These are phyloP conservation scores for Paramecium sexaurelia DNA, from an alignment of 73 alveolate genomes.

Conservation along the genomic window DNA sequence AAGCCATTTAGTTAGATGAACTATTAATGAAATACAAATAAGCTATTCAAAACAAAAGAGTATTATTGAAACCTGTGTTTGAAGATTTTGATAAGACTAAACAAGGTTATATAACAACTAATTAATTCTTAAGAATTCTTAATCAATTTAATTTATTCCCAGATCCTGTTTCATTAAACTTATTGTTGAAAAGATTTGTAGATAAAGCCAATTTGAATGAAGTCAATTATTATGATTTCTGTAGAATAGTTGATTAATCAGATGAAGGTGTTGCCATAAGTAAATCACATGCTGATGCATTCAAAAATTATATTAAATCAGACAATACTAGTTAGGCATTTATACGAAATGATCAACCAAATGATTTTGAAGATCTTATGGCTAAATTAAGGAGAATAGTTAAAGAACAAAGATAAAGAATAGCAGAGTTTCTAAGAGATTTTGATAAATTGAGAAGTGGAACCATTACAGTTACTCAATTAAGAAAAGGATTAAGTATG, in stretches of 20 bases:
- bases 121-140: slow-evolving; percentile 85
- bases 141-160: slow-evolving; percentile 82
- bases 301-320: slow-evolving; percentile 52
- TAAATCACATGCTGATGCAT: slow-evolving; percentile 64
- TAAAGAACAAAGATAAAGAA: slow-evolving; percentile 84
- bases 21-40: slow-evolving; percentile 72
- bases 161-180: slow-evolving; percentile 73
- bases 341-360: slow-evolving; percentile 79
- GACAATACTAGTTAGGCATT: slow-evolving; percentile 60
- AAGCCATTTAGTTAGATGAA: slow-evolving; percentile 65
- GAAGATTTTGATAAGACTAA: slow-evolving; percentile 88
- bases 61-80: slow-evolving; percentile 83
- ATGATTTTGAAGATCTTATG: slow-evolving; percentile 89
- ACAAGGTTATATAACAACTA: slow-evolving; percentile 83
- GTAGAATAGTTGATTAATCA: slow-evolving; percentile 87
- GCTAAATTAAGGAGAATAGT: slow-evolving; percentile 84
- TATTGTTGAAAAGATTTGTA: slow-evolving; percentile 82
- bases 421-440: slow-evolving; percentile 94
- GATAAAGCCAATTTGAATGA: slow-evolving; percentile 92
- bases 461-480: slow-evolving; percentile 83
- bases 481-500: slow-evolving; percentile 93
- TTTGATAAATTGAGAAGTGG: slow-evolving; percentile 95
- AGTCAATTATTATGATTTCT: slow-evolving; percentile 90
- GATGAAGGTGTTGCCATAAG: slow-evolving; percentile 85
- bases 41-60: slow-evolving; percentile 79